Conservation (phyloP, 306 rosid species). For the Abrus precatorius region DNA sequence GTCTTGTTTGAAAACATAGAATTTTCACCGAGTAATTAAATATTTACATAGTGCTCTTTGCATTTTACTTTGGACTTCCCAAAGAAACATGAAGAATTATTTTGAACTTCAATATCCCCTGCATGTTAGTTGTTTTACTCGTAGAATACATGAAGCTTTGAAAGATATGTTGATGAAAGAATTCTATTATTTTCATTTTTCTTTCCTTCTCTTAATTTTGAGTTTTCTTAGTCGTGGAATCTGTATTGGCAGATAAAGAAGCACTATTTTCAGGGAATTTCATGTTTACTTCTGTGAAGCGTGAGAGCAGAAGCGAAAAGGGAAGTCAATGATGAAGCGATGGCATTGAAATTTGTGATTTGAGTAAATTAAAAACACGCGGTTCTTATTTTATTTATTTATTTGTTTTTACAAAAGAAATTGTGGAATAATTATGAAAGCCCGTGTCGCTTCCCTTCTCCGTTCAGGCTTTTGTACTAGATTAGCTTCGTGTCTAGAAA, state of each 20-base stretch:
- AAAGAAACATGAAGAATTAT: not conserved
- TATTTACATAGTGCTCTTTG: constrained; percentile 31
- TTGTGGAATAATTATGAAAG: constrained; percentile 38
- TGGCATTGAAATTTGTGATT: constrained; percentile 1
- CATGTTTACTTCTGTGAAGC: constrained; percentile 73
- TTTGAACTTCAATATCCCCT: constrained; percentile 14
- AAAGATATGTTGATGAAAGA: constrained; percentile 19
- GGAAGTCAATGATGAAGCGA: constrained; percentile 45
- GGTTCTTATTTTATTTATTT: constrained; percentile 4
- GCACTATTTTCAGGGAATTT: constrained; percentile 85
- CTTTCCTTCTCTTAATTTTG: constrained; percentile 6
- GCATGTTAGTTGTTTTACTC: constrained; percentile 7
- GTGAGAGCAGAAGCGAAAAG: constrained; percentile 46
- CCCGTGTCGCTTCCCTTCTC: constrained; percentile 7
- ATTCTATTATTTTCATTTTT: constrained; percentile 7
- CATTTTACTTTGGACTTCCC: constrained; percentile 31
- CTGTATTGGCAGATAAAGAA: constrained; percentile 80
- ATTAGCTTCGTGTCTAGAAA: constrained; percentile 37
- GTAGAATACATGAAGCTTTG: constrained; percentile 33
- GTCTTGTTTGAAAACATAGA: constrained; percentile 29
- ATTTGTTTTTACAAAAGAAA: not conserved
- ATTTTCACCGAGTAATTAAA: constrained; percentile 6
- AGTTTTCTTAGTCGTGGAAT: constrained; percentile 46
- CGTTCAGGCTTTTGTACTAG: constrained; percentile 13
- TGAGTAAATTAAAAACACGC: constrained; percentile 2